phyloP scores from a whole-genome alignment of 768 basidiomycete species.

The Trametes cubensis region DNA sequence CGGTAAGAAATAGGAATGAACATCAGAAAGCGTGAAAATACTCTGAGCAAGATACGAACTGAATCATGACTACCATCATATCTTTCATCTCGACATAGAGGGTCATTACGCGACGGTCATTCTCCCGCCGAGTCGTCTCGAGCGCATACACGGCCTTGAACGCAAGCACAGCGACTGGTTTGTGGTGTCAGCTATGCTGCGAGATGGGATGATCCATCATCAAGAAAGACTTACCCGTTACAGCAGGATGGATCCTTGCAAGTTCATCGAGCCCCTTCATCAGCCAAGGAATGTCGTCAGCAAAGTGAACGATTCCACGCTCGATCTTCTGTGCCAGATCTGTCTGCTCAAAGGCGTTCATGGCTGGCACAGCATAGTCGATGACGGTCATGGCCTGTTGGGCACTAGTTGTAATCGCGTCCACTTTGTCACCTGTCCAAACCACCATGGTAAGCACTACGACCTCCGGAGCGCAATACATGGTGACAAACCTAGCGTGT shows the following conservation, averaged over 20 bases:
- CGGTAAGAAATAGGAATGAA: neutral
- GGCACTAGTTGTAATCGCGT: neutral
- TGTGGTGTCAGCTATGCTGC: neutral
- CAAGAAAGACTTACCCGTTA: constrained; percentile 25
- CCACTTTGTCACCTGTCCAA: neutral
- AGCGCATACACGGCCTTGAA: constrained; percentile 5
- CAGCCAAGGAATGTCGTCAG: constrained; percentile 30
- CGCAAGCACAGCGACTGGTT: constrained; percentile 5
- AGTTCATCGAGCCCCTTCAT: constrained; percentile 34
- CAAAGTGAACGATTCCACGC: constrained; percentile 22
- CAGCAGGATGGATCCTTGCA: constrained; percentile 31
- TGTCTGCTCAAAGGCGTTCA: neutral
- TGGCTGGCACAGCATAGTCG: neutral
- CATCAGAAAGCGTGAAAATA: neutral
- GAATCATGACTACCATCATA: constrained; percentile 48
- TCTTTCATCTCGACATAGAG: constrained; percentile 43
- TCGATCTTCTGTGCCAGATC: constrained; percentile 18
- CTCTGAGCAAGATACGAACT: too few species aligned
- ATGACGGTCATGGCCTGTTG: neutral
- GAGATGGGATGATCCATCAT: neutral
- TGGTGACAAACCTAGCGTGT: neutral
- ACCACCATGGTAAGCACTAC: neutral
- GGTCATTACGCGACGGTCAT: constrained; percentile 1
- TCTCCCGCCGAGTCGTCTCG: constrained; percentile 4
- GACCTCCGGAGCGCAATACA: neutral